These are phyloP conservation scores for Bisporella sp. DNA, from an alignment of 2,329 filamentous ascomycete species.

Conservation along the genomic window DNA sequence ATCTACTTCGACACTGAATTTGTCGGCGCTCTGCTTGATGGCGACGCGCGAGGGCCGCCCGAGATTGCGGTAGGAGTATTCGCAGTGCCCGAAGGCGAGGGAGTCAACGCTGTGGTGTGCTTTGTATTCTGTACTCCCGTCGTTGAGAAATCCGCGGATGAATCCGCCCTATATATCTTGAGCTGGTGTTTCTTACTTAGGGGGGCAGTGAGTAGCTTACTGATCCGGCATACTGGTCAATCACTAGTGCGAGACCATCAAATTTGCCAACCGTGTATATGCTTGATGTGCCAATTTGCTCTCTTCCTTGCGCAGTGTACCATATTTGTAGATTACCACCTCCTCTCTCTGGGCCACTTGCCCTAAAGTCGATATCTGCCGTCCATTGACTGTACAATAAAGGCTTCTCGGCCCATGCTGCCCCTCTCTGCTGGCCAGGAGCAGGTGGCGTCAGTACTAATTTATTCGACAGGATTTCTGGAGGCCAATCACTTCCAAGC, in stretches of 20 bases:
- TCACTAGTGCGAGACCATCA: conserved; percentile 80
- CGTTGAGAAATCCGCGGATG: conserved; percentile 89
- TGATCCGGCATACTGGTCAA: conserved; percentile 75
- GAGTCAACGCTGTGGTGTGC: conserved; percentile 70
- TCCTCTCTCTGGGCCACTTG: conserved; percentile 75
- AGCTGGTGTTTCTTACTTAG: conserved; percentile 5
- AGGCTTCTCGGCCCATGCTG: conserved; percentile 67
- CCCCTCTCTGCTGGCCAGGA: conserved; percentile 78
- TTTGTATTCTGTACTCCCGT: conserved; percentile 75
- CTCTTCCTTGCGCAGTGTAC: conserved; percentile 67
- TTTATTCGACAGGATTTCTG: conserved; percentile 76
- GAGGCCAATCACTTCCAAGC: conserved; percentile 39
- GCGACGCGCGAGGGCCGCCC: conserved; percentile 77
- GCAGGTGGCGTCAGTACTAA: conserved; percentile 84
- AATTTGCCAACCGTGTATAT: conserved; percentile 81
- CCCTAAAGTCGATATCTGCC: conserved; percentile 80
- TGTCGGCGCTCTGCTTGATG: conserved; percentile 56
- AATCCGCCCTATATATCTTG: conserved; percentile 53
- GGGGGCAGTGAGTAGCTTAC: conserved; percentile 27
- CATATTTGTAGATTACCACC: conserved; percentile 91
- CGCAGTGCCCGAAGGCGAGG: conserved; percentile 88
- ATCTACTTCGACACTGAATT: conserved; percentile 76
- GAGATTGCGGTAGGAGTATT: conserved; percentile 84
- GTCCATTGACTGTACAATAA: conserved; percentile 67
- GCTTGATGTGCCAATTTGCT: conserved; percentile 61